Evolutionary conservation across 1,284 basidiomycete species (phyloP), one percentile per base, ranked within the genome.

Genomic region (Clitocybe nebularis): DNA sequence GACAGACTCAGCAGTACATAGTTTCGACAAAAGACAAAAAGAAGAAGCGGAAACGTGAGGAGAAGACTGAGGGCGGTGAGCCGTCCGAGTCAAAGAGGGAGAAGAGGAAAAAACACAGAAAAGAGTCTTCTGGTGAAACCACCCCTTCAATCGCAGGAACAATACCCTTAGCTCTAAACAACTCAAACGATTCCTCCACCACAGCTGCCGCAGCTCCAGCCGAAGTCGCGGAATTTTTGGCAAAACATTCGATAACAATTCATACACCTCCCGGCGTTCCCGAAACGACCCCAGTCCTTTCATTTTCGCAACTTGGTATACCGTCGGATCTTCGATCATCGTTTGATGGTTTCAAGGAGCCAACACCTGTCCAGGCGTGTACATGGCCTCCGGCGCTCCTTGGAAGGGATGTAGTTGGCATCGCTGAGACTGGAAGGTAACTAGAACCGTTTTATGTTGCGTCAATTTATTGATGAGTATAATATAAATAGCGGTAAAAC

Each of bases 361-460:
- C 96, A 0, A 96, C 94, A 0, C 93, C 95, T 0, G 94, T 99
- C 46, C 95, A 99, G 63, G 85, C 93, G 3, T 96, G 92, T 57
- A 85, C 93, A 23, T 99, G 95, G 95, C 93, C 93, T 3, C 83
- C 90, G 13, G 78, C 91, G 4, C 69, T 98, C 21, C 73, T 77
- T 39, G 89, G 90, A 3, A 75, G 77, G 20, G 93, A 98, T 62
- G 89, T 96, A 0, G 86, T 99, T 24, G 95, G 95, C 46, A 93
- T 99, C 49, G 95, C 96, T 10, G 94, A 99, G 72, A 99, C 95
- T 1, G 96, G 94, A 54, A 92, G 81, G 82, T 83, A 50, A 39
- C 63, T 47, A 44, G 11, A 33, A 14, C 20, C 24, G 23, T 21
- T 35, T 14, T 26, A n/a, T 16, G 33, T 41, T 25, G 19, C 11